phyloP scores from a whole-genome alignment of 179 eudicot species.

The Patellifolia procumbens region DNA sequence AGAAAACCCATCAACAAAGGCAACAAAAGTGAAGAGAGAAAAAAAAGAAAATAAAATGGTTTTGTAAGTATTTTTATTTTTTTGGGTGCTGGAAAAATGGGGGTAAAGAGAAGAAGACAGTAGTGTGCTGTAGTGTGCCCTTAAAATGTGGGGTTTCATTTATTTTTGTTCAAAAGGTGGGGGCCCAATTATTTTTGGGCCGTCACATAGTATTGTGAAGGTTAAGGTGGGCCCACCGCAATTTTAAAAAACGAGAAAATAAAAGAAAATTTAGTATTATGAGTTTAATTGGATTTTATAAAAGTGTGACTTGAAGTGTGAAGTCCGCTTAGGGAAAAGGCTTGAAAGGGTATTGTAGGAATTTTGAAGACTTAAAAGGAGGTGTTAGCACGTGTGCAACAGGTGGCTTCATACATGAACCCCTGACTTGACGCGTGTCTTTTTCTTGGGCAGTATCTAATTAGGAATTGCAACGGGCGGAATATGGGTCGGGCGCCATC shows the following conservation, averaged over 20 bases:
- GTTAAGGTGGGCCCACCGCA: background rate
- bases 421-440: constrained; percentile 19
- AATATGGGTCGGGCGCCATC: too few species aligned
- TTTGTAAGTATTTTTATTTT: background rate
- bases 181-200: constrained; percentile 22
- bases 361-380: constrained; percentile 2
- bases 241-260: too few species aligned
- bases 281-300: constrained; percentile 10
- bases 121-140: too few species aligned
- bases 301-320: background rate
- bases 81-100: constrained; percentile 6
- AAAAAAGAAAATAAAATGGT: background rate
- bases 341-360: background rate
- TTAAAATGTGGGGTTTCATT: constrained; percentile 13
- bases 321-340: background rate
- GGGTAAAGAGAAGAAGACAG: constrained; percentile 10
- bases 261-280: background rate
- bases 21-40: background rate
- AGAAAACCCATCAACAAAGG: background rate
- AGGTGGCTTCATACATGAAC: constrained; percentile 16
- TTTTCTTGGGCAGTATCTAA: too few species aligned
- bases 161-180: background rate
- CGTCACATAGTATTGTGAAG: background rate
- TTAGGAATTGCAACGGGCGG: too few species aligned
- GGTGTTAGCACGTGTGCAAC: constrained; percentile 21